phyloP scores from a whole-genome alignment of 2,329 filamentous ascomycete species.

The Lachnellula arida region DNA sequence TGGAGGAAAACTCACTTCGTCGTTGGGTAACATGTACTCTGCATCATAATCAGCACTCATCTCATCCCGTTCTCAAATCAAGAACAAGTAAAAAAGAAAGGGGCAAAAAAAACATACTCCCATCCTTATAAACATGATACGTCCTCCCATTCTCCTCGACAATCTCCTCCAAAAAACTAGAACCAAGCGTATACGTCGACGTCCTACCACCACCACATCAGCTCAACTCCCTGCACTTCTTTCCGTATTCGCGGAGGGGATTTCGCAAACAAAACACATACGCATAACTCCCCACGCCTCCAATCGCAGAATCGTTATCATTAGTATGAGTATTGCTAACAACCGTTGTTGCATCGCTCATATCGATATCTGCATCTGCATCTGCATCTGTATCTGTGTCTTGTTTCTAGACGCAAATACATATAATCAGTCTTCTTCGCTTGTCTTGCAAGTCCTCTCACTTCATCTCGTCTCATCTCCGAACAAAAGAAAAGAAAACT shows the following conservation, averaged over 20 bases:
- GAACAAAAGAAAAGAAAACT: too few relatives aligned
- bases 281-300: neutral
- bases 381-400: neutral
- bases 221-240: too few relatives aligned
- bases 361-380: neutral
- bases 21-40: constrained; percentile 21
- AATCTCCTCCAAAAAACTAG: constrained; percentile 24
- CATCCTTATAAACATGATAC: constrained; percentile 22
- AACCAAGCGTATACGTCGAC: neutral
- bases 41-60: too few relatives aligned
- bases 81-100: neutral
- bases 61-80: neutral
- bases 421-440: too few relatives aligned
- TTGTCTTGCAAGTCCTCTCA: neutral
- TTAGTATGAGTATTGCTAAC: neutral
- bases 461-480: too few relatives aligned
- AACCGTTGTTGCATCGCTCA: neutral
- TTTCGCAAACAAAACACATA: neutral
- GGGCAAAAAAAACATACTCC: constrained; percentile 7
- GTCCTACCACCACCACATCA: neutral
- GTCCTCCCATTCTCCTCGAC: constrained; percentile 32
- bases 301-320: neutral
- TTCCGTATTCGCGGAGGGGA: too few relatives aligned
- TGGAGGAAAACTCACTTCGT: constrained; percentile 8
- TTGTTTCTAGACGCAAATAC: too few relatives aligned